phyloP scores from a whole-genome alignment of 78 protist genomes.

The Reticulomyxa filosa region DNA sequence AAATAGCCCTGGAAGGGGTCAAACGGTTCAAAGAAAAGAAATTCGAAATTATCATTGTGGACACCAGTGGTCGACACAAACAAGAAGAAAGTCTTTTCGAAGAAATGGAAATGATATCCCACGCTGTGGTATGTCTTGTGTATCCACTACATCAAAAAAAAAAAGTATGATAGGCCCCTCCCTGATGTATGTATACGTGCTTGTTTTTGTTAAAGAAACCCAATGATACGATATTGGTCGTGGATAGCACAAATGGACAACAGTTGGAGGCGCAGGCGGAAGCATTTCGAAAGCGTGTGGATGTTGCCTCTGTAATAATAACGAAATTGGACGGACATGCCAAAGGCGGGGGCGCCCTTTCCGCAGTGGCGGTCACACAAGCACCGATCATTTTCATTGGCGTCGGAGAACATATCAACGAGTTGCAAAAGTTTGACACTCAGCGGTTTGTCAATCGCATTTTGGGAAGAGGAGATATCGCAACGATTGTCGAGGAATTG shows the following conservation, averaged over 20 bases:
- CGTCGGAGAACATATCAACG: constrained; percentile 78
- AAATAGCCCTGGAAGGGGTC: constrained; percentile 59
- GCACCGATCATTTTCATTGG: constrained; percentile 9
- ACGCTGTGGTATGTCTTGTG: constrained; percentile 25
- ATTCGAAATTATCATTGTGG: constrained; percentile 87
- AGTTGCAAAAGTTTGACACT: constrained; percentile 61
- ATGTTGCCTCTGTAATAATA: constrained; percentile 80
- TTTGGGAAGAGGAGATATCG: constrained; percentile 87
- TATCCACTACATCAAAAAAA: too few relatives aligned
- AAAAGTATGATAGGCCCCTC: too few relatives aligned
- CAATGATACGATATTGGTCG: constrained; percentile 74
- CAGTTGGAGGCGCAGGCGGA: constrained; percentile 18
- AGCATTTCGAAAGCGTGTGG: constrained; percentile 26
- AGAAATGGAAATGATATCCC: constrained; percentile 73
- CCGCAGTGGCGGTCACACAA: constrained; percentile 34
- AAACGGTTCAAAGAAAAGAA: constrained; percentile 39
- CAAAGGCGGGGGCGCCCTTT: constrained; percentile 79
- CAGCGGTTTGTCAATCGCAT: constrained; percentile 50
- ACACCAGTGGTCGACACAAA: constrained; percentile 90
- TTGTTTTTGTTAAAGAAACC: too few relatives aligned
- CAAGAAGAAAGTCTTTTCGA: constrained; percentile 81
- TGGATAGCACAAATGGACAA: constrained; percentile 79
- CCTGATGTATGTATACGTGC: too few relatives aligned
- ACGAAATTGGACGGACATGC: constrained; percentile 89
- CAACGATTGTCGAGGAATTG: too few relatives aligned